Evolutionary conservation across 2,329 filamentous ascomycete species (phyloP).

Genomic region (Laburnicola sp.): DNA sequence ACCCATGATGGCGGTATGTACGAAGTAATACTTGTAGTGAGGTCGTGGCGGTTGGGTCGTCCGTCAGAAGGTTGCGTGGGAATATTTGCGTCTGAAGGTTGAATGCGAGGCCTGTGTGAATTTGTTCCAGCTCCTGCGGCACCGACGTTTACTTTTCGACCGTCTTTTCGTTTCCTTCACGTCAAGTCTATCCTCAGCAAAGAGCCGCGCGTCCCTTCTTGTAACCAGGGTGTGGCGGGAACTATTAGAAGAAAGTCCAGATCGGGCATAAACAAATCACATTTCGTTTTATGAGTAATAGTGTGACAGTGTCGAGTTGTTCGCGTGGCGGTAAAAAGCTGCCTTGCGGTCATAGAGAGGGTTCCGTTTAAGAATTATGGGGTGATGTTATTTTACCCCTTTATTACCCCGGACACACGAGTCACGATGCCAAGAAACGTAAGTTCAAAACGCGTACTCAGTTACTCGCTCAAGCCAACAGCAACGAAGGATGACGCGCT

Average conservation of each 20-base stretch:
- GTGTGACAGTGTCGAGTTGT: slow-evolving; percentile 2
- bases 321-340: slow-evolving; percentile 4
- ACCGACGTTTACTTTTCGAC: slow-evolving; percentile 3
- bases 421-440: not conserved
- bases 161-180: slow-evolving; percentile 5
- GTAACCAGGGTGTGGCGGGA: slow-evolving; percentile 6
- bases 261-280: slow-evolving; percentile 7
- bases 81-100: slow-evolving; percentile 5
- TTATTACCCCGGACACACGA: not conserved
- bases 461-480: too few species aligned
- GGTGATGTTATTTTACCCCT: not conserved
- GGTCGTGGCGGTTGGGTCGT: slow-evolving; percentile 7
- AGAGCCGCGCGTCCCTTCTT: slow-evolving; percentile 3
- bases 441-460: not conserved
- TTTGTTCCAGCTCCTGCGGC: slow-evolving; percentile 4
- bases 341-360: slow-evolving; percentile 4
- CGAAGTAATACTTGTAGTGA: slow-evolving; percentile 3
- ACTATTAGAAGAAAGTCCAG: slow-evolving; percentile 6
- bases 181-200: slow-evolving; percentile 3
- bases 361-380: slow-evolving; percentile 4
- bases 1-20: slow-evolving; percentile 3
- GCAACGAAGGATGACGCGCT: too few species aligned
- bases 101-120: slow-evolving; percentile 3
- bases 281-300: slow-evolving; percentile 8
- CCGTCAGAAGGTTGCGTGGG: slow-evolving; percentile 5